phyloP scores from a whole-genome alignment of 768 basidiomycete species.

The Rubroboletus satanas region DNA sequence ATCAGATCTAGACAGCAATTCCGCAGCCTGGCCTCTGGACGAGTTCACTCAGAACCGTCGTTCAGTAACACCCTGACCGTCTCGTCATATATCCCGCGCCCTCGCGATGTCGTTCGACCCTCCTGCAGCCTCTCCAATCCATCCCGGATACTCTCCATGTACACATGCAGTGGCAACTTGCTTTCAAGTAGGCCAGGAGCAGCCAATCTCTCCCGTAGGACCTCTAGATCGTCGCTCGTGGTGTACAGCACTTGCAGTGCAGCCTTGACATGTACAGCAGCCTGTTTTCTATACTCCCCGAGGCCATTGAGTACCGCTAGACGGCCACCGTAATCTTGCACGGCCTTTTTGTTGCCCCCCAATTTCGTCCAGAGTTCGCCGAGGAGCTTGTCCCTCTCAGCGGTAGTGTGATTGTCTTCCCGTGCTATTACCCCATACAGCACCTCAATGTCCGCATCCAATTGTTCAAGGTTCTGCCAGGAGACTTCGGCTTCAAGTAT shows the following conservation, averaged over 20 bases:
- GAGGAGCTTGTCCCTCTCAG: slow-evolving; percentile 52
- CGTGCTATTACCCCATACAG: slow-evolving; percentile 58
- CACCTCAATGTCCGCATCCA: slow-evolving; percentile 57
- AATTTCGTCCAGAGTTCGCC: slow-evolving; percentile 65
- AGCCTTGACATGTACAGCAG: slow-evolving; percentile 61
- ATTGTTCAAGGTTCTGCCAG: slow-evolving; percentile 49
- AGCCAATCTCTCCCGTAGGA: slow-evolving; percentile 67
- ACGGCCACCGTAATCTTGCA: slow-evolving; percentile 51
- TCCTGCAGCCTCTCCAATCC: slow-evolving; percentile 58
- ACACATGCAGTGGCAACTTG: slow-evolving; percentile 66
- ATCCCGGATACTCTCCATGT: slow-evolving; percentile 65
- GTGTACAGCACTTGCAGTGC: slow-evolving; percentile 57
- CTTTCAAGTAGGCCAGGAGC: slow-evolving; percentile 59
- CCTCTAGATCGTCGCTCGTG: slow-evolving; percentile 74
- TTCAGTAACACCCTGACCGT: slow-evolving; percentile 24
- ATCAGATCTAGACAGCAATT: neutral
- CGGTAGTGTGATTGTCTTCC: slow-evolving; percentile 48
- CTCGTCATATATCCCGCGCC: slow-evolving; percentile 44
- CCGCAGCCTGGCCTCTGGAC: neutral
- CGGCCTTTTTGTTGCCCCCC: slow-evolving; percentile 52
- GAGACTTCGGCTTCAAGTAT: slow-evolving; percentile 65
- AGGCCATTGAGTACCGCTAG: slow-evolving; percentile 52
- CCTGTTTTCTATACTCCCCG: slow-evolving; percentile 54
- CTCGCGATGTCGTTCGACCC: slow-evolving; percentile 48
- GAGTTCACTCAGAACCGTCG: slow-evolving; percentile 4